Conservation (phyloP, 306 rosid genomes). For the Cucurbita ficifolia region DNA sequence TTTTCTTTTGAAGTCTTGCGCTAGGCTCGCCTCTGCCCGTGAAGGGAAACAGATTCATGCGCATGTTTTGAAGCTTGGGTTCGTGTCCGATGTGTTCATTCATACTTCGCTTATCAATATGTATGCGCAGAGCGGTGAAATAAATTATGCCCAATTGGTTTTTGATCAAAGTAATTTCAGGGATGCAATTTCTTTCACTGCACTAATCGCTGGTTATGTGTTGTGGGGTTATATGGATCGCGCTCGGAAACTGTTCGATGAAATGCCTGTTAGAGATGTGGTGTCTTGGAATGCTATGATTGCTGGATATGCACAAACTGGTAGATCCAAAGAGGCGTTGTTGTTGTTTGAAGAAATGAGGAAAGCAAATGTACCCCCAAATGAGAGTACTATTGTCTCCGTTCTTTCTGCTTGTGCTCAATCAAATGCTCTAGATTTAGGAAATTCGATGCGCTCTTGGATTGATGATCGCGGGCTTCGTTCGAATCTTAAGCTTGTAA, state of each 20-base stretch:
- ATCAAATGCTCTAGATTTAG: slow-evolving; percentile 31
- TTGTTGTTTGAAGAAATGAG: slow-evolving; percentile 41
- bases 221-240: slow-evolving; percentile 38
- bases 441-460: slow-evolving; percentile 50
- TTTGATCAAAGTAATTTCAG: slow-evolving; percentile 44
- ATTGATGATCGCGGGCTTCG: slow-evolving; percentile 30
- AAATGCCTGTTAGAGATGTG: slow-evolving; percentile 42
- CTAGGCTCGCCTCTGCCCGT: slow-evolving; percentile 22
- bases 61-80: slow-evolving; percentile 40
- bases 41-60: slow-evolving; percentile 61
- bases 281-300: slow-evolving; percentile 91
- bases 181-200: slow-evolving; percentile 64
- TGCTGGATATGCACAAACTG: slow-evolving; percentile 50
- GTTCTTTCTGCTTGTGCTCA: slow-evolving; percentile 66
- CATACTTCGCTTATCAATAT: slow-evolving; percentile 51
- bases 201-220: slow-evolving; percentile 47
- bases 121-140: slow-evolving; percentile 41
- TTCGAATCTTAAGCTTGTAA: slow-evolving; percentile 38
- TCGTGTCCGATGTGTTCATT: slow-evolving; percentile 33
- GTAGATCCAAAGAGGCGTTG: slow-evolving; percentile 41
- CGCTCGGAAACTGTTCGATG: slow-evolving; percentile 43
- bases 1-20: slow-evolving; percentile 48
- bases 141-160: slow-evolving; percentile 35
- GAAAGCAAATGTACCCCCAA: slow-evolving; percentile 23
- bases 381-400: slow-evolving; percentile 46